These are phyloP conservation scores for Mesostigma viride DNA, from an alignment of 139 green algal genomes.

Conservation along the genomic window DNA sequence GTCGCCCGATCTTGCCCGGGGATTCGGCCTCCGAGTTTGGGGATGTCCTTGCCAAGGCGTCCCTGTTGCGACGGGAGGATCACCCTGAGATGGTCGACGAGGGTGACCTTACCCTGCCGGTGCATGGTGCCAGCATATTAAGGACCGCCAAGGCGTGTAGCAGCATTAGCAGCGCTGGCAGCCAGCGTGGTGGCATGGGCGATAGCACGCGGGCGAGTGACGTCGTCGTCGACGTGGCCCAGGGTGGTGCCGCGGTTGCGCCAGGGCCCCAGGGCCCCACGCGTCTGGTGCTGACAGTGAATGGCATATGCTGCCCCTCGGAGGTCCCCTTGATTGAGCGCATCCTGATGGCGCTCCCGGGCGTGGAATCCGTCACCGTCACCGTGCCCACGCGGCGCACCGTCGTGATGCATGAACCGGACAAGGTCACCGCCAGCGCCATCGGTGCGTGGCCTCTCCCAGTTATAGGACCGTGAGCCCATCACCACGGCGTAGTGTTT, in stretches of 20 bases:
- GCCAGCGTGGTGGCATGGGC: neutral
- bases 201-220: neutral
- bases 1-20: too few species aligned
- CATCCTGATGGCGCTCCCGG: conserved; percentile 41
- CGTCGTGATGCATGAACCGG: conserved; percentile 41
- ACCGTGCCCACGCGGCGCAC: conserved; percentile 49
- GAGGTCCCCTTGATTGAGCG: conserved; percentile 49
- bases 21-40: too few species aligned
- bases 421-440: conserved; percentile 24
- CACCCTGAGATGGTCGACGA: too few species aligned
- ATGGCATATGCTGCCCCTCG: conserved; percentile 57
- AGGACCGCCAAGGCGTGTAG: neutral
- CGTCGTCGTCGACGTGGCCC: neutral
- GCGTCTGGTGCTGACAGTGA: conserved; percentile 22
- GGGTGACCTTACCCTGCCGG: neutral
- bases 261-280: neutral
- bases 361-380: conserved; percentile 46
- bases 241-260: neutral
- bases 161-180: neutral
- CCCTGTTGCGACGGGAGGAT: too few species aligned
- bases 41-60: too few species aligned
- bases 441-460: conserved; percentile 22
- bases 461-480: neutral
- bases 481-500: neutral
- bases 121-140: neutral